Base-by-base conservation (phyloP, 495 filamentous ascomycete species). In the Neurospora sp. region DNA sequence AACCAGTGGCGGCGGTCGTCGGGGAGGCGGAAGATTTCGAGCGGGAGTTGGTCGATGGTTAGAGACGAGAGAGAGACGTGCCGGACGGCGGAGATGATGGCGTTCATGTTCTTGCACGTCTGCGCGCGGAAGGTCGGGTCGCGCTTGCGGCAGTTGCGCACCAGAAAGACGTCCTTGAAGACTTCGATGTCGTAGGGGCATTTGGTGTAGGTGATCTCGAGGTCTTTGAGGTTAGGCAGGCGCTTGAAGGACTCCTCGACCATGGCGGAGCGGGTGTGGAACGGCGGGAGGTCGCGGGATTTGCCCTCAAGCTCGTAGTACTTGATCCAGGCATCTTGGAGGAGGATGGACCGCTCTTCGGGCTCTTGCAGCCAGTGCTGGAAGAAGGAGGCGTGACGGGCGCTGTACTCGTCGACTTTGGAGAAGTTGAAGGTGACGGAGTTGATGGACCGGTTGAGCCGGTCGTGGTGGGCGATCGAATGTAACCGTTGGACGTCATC, bases 361-460 rank as follows among this genome's bases (percentile, higher is more conserved):
- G 82, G 80, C 40, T 83, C 78, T 39, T 79, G 75, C 28, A 82
- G 77, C 74, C 82, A 86, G 70, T 84, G 83, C 76, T 85, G 82
- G 73, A 81, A 77, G 69, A 77, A 81, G 21, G 76, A 78, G 43
- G 81, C 79, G 71, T 83, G 82, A 72, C 82, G 81, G 13, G 80
- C 82, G 71, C 81, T 81, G 75, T 82, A 84, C 74, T 84, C 82
- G 72, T 84, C 81, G 36, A 83, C 70, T 39, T 81, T 80, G 62
- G 83, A 76, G 72, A 86, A 83, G 77, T 85, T 85, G 75, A 86
- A 81, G 73, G 81, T 82, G 74, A 85, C 74, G 19, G 81, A 80
- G 43, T 74, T 78, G 79, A 85, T 84, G 70, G 77, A 80, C 40
- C 75, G 74, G 66, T 82, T 80, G 31, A 86, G 79, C 9, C 83